Conservation (phyloP, 192 early-diverging fungal species). For the Coemansia sp. region DNA sequence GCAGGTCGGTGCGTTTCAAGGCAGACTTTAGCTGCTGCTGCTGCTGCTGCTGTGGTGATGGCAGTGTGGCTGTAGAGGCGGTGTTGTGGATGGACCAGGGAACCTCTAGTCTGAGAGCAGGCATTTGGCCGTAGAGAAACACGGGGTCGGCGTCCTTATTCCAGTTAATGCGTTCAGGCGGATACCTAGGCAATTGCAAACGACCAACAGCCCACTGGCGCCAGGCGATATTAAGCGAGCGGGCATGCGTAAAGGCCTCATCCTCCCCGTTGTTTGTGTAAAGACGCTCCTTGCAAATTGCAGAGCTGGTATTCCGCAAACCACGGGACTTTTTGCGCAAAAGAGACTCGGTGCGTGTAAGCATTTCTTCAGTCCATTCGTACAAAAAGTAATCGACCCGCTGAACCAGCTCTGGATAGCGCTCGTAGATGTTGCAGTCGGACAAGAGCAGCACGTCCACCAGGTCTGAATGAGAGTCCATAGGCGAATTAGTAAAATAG, state of each 20-base stretch:
- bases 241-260: constrained; percentile 36
- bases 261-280: constrained; percentile 22
- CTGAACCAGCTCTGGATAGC: constrained; percentile 46
- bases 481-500: constrained; percentile 3
- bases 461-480: constrained; percentile 35
- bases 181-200: constrained; percentile 39
- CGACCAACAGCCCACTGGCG: constrained; percentile 41
- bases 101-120: constrained; percentile 33
- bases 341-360: constrained; percentile 37
- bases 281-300: background rate
- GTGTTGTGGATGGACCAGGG: constrained; percentile 33
- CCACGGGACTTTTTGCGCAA: constrained; percentile 26
- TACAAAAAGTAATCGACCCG: constrained; percentile 49
- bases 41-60: background rate
- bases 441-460: constrained; percentile 46
- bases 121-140: constrained; percentile 49
- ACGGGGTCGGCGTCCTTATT: constrained; percentile 51
- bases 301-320: constrained; percentile 10
- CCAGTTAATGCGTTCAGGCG: constrained; percentile 52
- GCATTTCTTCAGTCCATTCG: constrained; percentile 36
- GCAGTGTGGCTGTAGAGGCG: background rate
- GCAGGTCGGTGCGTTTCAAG: constrained; percentile 45
- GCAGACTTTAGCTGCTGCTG: constrained; percentile 33
- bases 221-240: constrained; percentile 47
- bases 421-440: constrained; percentile 48